These are phyloP conservation scores for Cynara cardunculus DNA, from an alignment of 129 eudicot species.

Conservation along the genomic window DNA sequence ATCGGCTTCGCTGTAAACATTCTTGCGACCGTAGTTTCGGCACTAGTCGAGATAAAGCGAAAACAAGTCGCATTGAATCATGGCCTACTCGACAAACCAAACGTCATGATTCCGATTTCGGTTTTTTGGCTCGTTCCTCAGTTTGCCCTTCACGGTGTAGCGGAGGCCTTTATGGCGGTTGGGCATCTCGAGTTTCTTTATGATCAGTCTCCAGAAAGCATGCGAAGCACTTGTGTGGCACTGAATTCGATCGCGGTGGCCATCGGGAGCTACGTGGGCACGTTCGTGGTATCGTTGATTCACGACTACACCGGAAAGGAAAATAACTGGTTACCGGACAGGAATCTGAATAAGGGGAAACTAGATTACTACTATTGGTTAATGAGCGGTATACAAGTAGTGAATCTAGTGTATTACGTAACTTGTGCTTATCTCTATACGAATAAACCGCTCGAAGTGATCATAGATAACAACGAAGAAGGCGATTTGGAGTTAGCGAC, in stretches of 20 bases:
- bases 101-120: slow-evolving; percentile 59
- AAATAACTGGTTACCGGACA: slow-evolving; percentile 74
- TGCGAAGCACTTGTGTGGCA: slow-evolving; percentile 86
- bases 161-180: slow-evolving; percentile 67
- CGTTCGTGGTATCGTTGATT: slow-evolving; percentile 61
- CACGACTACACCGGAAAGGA: slow-evolving; percentile 64
- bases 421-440: slow-evolving; percentile 58
- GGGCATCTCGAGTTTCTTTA: slow-evolving; percentile 90
- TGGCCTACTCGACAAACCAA: slow-evolving; percentile 59
- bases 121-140: slow-evolving; percentile 91
- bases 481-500: slow-evolving; percentile 55
- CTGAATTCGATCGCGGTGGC: slow-evolving; percentile 52
- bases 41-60: slow-evolving; percentile 63
- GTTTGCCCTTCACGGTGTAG: slow-evolving; percentile 64
- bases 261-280: slow-evolving; percentile 64
- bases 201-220: slow-evolving; percentile 90
- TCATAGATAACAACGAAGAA: slow-evolving; percentile 24
- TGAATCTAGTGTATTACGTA: slow-evolving; percentile 55
- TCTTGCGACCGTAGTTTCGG: slow-evolving; percentile 55
- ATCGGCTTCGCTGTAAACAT: slow-evolving; percentile 69
- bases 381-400: slow-evolving; percentile 57
- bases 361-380: slow-evolving; percentile 80
- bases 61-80: slow-evolving; percentile 59
- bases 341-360: slow-evolving; percentile 73
- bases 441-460: slow-evolving; percentile 49